Evolutionary conservation across 163 green algal species (phyloP), one percentile per base, ranked within the genome.

Genomic region (Chloroidium sp.): DNA sequence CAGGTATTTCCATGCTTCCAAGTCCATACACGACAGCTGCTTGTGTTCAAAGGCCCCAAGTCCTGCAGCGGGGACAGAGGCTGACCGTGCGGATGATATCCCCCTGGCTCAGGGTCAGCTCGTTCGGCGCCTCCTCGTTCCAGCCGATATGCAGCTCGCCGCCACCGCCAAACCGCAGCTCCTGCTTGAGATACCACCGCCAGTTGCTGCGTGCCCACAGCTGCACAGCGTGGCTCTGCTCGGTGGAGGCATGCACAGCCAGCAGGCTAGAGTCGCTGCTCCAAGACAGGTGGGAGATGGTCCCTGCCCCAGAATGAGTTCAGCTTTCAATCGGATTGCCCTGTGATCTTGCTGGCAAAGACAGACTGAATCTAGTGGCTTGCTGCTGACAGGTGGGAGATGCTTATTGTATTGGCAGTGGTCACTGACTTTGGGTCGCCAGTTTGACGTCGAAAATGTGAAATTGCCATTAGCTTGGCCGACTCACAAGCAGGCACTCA

Each of bases 141-240:
- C 76, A 79, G 4, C 13, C 60, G 59, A 69, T 57, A 79, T 3
- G 8, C n/a, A 78, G 58, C 57, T 10, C 75, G 64, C 6, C 8
- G 64, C 6, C 64, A 10, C 64, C 64, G 8, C 8, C 58, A 74
- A 77, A 93, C 1, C 78, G 69, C 61, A 84, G 81, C 88, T 97
- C 92, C 58, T 85, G 83, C 85, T 97, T 97, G 1, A 96, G 84
- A 85, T 98, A 95, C 95, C 95, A 98, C 78, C 97, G 92, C 93
- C 93, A 97, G 89, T 98, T 98, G 85, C 80, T 88, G 69, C 95
- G 91, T 77, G 91, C 89, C 94, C 94, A 98, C 57, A 98, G 72
- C 89, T 98, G 94, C 61, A 92, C 79, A 13, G 57, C 74, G 6
- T 60, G 1, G 36, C 59, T 3, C 74, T 76, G 67, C 8, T 64